These are phyloP conservation scores for Nakazawaea molendinolei DNA, from an alignment of 805 yeast genomes.

Conservation along the genomic window DNA sequence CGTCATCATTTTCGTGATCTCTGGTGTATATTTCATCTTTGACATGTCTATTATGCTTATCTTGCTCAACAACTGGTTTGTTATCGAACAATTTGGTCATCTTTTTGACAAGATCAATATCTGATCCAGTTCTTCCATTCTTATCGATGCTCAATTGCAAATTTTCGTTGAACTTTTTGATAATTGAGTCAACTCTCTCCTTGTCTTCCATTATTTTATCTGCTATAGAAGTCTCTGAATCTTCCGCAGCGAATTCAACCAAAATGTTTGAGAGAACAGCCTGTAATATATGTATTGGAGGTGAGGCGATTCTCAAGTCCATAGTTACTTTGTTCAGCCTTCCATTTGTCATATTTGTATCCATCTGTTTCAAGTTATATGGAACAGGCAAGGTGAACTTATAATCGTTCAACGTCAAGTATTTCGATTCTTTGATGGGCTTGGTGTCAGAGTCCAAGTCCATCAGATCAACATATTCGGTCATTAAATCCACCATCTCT, in stretches of 20 bases:
- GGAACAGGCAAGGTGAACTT: constrained; percentile 9
- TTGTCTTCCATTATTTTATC: neutral
- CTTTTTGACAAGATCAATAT: neutral
- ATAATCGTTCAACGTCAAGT: constrained; percentile 9
- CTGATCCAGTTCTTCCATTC: too few species aligned
- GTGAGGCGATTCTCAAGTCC: constrained; percentile 9
- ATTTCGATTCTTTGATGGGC: constrained; percentile 1
- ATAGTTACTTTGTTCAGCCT: constrained; percentile 7
- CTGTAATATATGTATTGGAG: constrained; percentile 8
- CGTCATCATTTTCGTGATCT: constrained; percentile 4
- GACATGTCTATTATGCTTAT: neutral
- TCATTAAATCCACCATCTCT: constrained; percentile 37
- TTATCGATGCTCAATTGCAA: too few species aligned
- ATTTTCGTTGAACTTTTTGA: constrained; percentile 1
- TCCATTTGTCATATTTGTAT: neutral
- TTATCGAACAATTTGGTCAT: constrained; percentile 4
- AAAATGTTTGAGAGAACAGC: constrained; percentile 3
- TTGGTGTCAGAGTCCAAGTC: constrained; percentile 23
- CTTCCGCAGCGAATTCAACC: neutral
- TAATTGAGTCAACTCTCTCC: constrained; percentile 2
- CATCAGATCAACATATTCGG: constrained; percentile 34
- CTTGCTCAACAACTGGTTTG: neutral
- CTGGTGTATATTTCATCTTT: constrained; percentile 1
- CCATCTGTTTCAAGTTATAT: constrained; percentile 3
- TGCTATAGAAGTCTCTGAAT: neutral